Evolutionary conservation across 257 asterid genomes (phyloP).

Genomic region (Datura wrightii): DNA sequence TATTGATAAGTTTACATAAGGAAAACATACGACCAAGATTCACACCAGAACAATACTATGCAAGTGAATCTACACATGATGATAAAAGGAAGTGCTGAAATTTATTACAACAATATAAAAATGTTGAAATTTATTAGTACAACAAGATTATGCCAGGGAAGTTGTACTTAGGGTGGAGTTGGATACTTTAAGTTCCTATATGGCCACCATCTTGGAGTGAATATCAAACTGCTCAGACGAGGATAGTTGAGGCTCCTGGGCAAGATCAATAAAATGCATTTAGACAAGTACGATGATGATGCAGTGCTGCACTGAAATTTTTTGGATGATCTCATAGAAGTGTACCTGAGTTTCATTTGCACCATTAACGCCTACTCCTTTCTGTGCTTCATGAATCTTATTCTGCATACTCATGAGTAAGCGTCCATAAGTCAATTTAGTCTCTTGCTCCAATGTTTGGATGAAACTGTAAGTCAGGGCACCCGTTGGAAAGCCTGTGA

Average conservation of each 20-base stretch:
- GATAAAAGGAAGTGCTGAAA: background rate
- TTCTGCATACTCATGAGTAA: constrained; percentile 55
- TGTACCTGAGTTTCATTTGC: constrained; percentile 34
- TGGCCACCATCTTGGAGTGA: constrained; percentile 53
- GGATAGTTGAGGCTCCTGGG: constrained; percentile 80
- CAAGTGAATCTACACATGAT: background rate
- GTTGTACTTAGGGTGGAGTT: constrained; percentile 31
- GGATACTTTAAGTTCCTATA: constrained; percentile 42
- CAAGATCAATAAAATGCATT: constrained; percentile 34
- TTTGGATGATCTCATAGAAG: background rate
- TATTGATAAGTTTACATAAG: background rate
- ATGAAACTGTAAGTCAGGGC: constrained; percentile 77
- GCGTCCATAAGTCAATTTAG: constrained; percentile 62
- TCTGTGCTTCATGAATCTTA: constrained; percentile 51
- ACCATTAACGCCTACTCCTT: constrained; percentile 45
- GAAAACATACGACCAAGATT: background rate
- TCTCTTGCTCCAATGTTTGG: constrained; percentile 56
- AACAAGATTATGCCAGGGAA: constrained; percentile 20
- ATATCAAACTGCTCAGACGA: constrained; percentile 66
- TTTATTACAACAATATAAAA: background rate
- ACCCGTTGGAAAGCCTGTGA: constrained; percentile 66
- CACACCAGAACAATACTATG: background rate
- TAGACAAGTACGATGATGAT: background rate
- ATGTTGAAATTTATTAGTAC: background rate
- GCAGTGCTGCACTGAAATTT: background rate